phyloP scores from a whole-genome alignment of 805 yeast genomes.

The Ogataea kodamae region DNA sequence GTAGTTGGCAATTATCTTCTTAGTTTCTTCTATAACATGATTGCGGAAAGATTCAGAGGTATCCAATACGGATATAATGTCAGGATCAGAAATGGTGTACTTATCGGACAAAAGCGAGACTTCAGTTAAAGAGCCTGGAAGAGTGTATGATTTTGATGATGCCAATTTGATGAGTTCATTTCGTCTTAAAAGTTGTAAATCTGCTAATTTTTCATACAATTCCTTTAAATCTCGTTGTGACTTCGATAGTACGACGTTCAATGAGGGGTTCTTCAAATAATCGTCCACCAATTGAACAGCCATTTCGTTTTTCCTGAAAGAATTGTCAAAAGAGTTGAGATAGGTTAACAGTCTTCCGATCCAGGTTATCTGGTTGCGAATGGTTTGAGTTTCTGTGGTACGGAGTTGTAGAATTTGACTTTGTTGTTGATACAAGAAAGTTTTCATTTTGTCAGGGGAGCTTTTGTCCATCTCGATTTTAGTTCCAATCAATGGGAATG shows the following conservation, averaged over 20 bases:
- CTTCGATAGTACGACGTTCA: constrained; percentile 22
- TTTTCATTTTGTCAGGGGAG: constrained; percentile 21
- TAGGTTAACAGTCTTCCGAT: constrained; percentile 26
- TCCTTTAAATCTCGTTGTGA: constrained; percentile 24
- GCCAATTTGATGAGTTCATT: constrained; percentile 39
- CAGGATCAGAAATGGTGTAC: constrained; percentile 16
- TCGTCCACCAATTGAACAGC: constrained; percentile 39
- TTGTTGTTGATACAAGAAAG: constrained; percentile 23
- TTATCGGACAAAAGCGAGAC: constrained; percentile 5
- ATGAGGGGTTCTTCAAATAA: constrained; percentile 28
- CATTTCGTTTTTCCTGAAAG: constrained; percentile 39
- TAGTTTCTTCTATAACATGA: constrained; percentile 52
- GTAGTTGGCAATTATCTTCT: constrained; percentile 50
- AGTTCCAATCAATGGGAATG: constrained; percentile 11
- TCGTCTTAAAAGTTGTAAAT: constrained; percentile 46
- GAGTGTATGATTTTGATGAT: constrained; percentile 23
- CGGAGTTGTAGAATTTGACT: constrained; percentile 21
- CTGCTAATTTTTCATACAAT: constrained; percentile 43
- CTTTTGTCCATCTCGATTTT: constrained; percentile 1
- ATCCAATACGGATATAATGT: constrained; percentile 26
- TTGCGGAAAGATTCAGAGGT: constrained; percentile 36
- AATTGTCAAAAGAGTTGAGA: constrained; percentile 24
- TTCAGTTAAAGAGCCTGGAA: constrained; percentile 32
- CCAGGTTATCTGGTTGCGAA: constrained; percentile 30
- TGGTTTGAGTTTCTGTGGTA: constrained; percentile 29